phyloP scores from a whole-genome alignment of 495 filamentous ascomycete genomes.

The Acidiella bohemica region DNA sequence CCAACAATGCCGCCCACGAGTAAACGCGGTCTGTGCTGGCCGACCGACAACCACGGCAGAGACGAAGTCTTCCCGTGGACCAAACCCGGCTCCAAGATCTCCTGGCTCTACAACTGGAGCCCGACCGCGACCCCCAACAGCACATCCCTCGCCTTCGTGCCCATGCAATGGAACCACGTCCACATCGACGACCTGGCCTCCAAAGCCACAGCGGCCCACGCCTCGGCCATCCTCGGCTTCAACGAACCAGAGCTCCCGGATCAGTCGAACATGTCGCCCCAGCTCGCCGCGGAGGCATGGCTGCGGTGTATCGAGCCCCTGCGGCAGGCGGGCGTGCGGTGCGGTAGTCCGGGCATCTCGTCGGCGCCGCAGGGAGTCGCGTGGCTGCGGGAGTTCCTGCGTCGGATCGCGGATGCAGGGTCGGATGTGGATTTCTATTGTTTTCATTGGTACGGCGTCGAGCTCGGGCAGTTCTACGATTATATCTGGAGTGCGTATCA shows the following conservation, averaged over 20 bases:
- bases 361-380: constrained; percentile 14
- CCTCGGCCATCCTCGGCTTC: constrained; percentile 10
- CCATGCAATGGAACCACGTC: constrained; percentile 20
- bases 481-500: constrained; percentile 17
- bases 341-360: constrained; percentile 17
- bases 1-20: constrained; percentile 3
- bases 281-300: constrained; percentile 15
- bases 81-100: constrained; percentile 14
- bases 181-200: constrained; percentile 9
- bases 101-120: constrained; percentile 20
- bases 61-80: constrained; percentile 15
- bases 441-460: constrained; percentile 20
- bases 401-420: constrained; percentile 3
- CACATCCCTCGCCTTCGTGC: constrained; percentile 11
- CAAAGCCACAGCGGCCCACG: constrained; percentile 5
- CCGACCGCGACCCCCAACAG: constrained; percentile 10
- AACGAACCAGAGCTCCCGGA: constrained; percentile 20
- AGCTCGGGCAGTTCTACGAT: constrained; percentile 18
- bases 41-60: constrained; percentile 8
- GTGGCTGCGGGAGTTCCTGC: constrained; percentile 15
- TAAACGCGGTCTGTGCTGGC: constrained; percentile 19
- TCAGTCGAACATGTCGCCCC: constrained; percentile 12
- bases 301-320: constrained; percentile 15
- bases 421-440: constrained; percentile 17
- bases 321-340: constrained; percentile 12